Conservation (phyloP, 2,329 filamentous ascomycete species). For the Orbilia quercus region DNA sequence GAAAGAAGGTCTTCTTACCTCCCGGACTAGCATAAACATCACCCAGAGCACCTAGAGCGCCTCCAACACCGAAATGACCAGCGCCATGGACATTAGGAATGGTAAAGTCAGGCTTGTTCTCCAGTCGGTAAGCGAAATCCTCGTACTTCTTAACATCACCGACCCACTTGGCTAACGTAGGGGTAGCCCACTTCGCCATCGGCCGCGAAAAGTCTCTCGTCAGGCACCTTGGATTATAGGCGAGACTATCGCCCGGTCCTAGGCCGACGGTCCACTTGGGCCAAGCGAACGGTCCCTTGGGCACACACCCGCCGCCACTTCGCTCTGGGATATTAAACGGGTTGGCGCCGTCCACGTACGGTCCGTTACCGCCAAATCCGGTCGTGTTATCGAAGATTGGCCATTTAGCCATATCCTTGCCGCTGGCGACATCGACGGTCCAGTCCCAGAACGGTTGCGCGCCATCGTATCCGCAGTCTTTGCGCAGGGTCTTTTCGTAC, state of each 20-base stretch:
- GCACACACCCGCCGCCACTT: conserved; percentile 62
- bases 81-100: conserved; percentile 62
- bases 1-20: conserved; percentile 52
- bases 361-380: conserved; percentile 63
- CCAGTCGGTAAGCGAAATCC: conserved; percentile 60
- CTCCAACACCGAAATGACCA: conserved; percentile 63
- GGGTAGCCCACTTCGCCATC: conserved; percentile 56
- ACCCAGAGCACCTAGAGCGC: conserved; percentile 61
- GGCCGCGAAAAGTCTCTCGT: conserved; percentile 61
- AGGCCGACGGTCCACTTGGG: conserved; percentile 57
- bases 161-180: conserved; percentile 59
- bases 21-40: conserved; percentile 62
- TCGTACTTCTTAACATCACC: conserved; percentile 60
- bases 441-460: conserved; percentile 64
- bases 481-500: conserved; percentile 64
- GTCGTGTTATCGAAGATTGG: conserved; percentile 56
- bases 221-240: conserved; percentile 59
- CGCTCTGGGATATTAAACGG: conserved; percentile 60
- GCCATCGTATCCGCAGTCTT: conserved; percentile 66
- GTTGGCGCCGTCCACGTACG: conserved; percentile 60
- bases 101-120: conserved; percentile 60
- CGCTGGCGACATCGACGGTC: conserved; percentile 61
- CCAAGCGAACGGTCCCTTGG: conserved; percentile 61
- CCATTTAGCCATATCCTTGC: conserved; percentile 56
- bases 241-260: conserved; percentile 46